phyloP scores from a whole-genome alignment of 2,329 filamentous ascomycete genomes.

The Penicillium concentricum region DNA sequence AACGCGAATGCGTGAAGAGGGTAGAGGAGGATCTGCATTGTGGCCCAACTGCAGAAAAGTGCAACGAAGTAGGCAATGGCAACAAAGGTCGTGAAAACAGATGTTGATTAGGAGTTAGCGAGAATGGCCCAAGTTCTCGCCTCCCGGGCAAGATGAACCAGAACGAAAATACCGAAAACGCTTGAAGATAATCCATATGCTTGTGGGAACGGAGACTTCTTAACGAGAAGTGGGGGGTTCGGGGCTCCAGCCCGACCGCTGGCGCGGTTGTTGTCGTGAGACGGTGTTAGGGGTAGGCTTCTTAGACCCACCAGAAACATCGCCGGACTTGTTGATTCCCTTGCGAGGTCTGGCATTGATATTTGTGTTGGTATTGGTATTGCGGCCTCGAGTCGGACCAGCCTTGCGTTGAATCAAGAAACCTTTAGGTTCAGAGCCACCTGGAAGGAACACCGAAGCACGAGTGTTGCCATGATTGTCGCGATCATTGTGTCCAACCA shows the following conservation, averaged over 20 bases:
- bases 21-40: not conserved
- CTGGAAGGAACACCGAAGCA: conserved; percentile 48
- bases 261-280: not conserved
- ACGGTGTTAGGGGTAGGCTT: conserved; percentile 15
- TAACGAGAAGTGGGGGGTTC: not conserved
- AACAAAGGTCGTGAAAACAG: not conserved
- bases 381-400: conserved; percentile 27
- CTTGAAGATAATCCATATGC: not conserved
- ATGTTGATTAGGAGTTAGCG: not conserved
- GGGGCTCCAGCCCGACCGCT: not conserved
- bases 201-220: not conserved
- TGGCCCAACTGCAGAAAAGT: not conserved
- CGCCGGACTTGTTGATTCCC: conserved; percentile 30
- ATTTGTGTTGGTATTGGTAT: conserved; percentile 31
- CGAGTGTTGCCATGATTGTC: conserved; percentile 38
- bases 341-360: conserved; percentile 11
- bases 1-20: conserved; percentile 1
- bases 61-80: not conserved
- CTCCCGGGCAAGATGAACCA: not conserved
- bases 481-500: conserved; percentile 41
- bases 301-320: conserved; percentile 28
- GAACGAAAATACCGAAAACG: conserved; percentile 1
- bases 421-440: conserved; percentile 45
- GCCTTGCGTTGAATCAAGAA: conserved; percentile 40
- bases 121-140: not conserved